phyloP scores from a whole-genome alignment of 2,329 filamentous ascomycete genomes.

The Fusarium sp. region DNA sequence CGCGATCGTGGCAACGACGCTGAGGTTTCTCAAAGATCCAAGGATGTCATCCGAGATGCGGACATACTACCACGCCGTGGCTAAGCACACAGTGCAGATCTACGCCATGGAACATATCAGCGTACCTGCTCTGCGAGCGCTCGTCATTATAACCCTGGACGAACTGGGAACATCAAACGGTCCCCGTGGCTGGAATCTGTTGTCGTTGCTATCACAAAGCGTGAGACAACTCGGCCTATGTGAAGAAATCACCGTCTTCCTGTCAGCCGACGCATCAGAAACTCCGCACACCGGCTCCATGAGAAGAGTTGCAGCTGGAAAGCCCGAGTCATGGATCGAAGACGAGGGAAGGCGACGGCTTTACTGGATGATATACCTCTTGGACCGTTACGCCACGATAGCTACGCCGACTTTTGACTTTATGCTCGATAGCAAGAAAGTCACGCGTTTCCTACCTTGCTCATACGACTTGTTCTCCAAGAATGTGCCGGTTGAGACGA shows the following conservation, averaged over 20 bases:
- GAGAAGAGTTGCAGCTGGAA: conserved; percentile 49
- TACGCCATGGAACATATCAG: conserved; percentile 58
- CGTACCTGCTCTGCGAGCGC: conserved; percentile 53
- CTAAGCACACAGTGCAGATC: conserved; percentile 54
- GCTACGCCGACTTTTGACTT: conserved; percentile 57
- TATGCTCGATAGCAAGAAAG: conserved; percentile 54
- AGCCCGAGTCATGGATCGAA: conserved; percentile 58
- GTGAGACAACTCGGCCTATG: conserved; percentile 55
- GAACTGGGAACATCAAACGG: conserved; percentile 58
- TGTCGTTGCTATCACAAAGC: conserved; percentile 54
- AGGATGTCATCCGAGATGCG: conserved; percentile 53
- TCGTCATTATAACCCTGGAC: conserved; percentile 57
- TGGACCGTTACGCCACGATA: conserved; percentile 58
- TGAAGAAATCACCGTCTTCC: conserved; percentile 54
- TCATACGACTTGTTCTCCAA: conserved; percentile 59
- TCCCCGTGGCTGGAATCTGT: conserved; percentile 56
- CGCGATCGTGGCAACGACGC: conserved; percentile 58
- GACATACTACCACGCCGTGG: conserved; percentile 54
- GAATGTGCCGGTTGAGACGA: conserved; percentile 57
- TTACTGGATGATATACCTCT: conserved; percentile 60
- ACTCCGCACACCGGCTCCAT: conserved; percentile 51
- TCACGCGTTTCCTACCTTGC: conserved; percentile 56
- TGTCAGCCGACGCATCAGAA: conserved; percentile 50
- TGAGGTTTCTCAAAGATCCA: conserved; percentile 57
- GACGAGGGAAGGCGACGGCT: conserved; percentile 57